Evolutionary conservation across 768 basidiomycete species (phyloP), one percentile per base, ranked within the genome.

Genomic region (Punctularia strigosozonata): DNA sequence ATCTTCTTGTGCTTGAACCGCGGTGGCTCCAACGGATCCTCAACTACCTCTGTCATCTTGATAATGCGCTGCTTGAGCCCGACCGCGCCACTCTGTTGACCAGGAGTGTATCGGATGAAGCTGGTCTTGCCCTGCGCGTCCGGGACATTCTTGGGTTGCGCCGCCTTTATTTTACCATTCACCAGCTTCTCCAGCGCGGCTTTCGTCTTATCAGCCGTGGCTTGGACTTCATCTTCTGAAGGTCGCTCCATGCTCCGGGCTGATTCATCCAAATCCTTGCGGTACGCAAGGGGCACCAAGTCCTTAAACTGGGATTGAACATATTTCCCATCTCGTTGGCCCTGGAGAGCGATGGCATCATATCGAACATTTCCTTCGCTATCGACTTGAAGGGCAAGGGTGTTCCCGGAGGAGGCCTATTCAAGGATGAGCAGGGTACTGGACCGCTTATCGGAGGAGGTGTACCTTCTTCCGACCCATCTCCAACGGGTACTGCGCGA

Each of bases 1-100:
- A 99, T 95, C 65, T 99, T 99, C 68, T 97, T 97, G 58, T 94
- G 89, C 57, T 98, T 99, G 66, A 98, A 98, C 33, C 88, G 69
- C 15, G 95, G 89, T 6, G 95, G 95, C 55, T 98, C 95, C 46
- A 99, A 58, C 1, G 95, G 95, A 57, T 99, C 95, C 61, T 99
- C 95, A 4, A 91, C 88, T 8, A 98, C 85, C 47, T 94, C 90
- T 7, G 90, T 79, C 92, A 99, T 97, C 60, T 99, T 99, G 61
- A 99, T 98, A 50, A 99, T 97, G 40, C 94, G 67, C 58, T 99
- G 95, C 57, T 92, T 85, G 51, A 90, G 56, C 4, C 75, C 82
- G 22, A 65, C 65, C 20, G 69, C 64, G 26, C 75, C 76, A 47
- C 69, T 72, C 56, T 91, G 87, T 51, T 91, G 88, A 6, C 89